phyloP scores from a whole-genome alignment of 2,329 filamentous ascomycete species.

The Neonectria ditissima region DNA sequence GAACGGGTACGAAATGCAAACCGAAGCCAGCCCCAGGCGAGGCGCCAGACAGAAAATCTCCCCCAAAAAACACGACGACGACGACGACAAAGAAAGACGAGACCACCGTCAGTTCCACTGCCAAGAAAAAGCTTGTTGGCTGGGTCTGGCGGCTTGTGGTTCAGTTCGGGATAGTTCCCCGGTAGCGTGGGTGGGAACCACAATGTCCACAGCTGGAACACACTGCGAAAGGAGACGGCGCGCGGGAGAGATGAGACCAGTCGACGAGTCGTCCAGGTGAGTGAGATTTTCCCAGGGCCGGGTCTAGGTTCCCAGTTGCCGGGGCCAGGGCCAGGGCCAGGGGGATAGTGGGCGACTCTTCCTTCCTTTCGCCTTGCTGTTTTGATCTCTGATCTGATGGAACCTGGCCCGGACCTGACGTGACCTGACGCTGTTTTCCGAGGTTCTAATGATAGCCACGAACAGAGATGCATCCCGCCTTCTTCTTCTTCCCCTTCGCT shows the following conservation, averaged over 20 bases:
- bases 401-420: not conserved
- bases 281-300: not conserved
- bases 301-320: no score
- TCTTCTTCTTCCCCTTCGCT: not conserved
- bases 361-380: not conserved
- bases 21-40: no score
- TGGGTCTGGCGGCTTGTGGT: slow-evolving; percentile 14
- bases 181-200: slow-evolving; percentile 22
- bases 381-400: not conserved
- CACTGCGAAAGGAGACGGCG: not conserved
- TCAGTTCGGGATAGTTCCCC: slow-evolving; percentile 22
- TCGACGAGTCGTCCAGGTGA: not conserved
- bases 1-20: slow-evolving; percentile 1
- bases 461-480: not conserved
- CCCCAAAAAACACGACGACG: not conserved
- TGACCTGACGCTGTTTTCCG: not conserved
- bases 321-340: no score
- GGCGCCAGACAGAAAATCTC: slow-evolving; percentile 6
- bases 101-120: not conserved
- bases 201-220: not conserved
- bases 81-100: slow-evolving; percentile 2
- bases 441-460: no score
- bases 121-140: slow-evolving; percentile 9
- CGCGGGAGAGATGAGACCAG: slow-evolving; percentile 1
- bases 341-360: not conserved